Base-by-base conservation (phyloP, 1,284 basidiomycete genomes). In the Bondarzewia mesenterica region DNA sequence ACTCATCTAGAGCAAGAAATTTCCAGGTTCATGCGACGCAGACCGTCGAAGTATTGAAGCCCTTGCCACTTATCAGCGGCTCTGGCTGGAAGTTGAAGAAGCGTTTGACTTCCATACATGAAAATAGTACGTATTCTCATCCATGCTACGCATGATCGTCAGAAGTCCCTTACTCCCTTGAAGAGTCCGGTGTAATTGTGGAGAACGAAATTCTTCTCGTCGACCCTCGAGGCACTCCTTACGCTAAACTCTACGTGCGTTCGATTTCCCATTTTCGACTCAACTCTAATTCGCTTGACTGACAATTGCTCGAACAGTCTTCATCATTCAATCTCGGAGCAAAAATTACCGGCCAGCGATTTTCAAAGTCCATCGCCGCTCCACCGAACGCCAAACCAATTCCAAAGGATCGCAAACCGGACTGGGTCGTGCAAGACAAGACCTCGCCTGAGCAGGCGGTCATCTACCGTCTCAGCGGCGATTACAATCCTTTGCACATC, bases 401-500 rank as follows among this genome's bases (percentile, higher is more conserved):
- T 48, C 85, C 85, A 6, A 82, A 80, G 59, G 74, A 79, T 63
- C 75, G 78, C 51, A 74, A 77, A 51, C 77, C 89, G 1, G 81
- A 88, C 60, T 82, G 77, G 71, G 72, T 82, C 36, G 71, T 87
- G 46, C 70, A 68, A 39, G 87, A 91, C 51, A 69, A 78, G 61
- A 90, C 86, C 1, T 73, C 78, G 2, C 72, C 77, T 3, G 85
- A 89, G 55, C 89, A 91, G 64, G 89, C 89, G 0, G 65, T 85
- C 44, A 53, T 85, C 45, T 91, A 89, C 69, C 80, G 89, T 22
- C 76, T 92, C 29, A 86, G 82, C 50, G 89, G 88, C 2, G 89
- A 91, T 65, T 92, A 89, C 65, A 91, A 92, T 63, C 83, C 85
- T 16, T 72, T 92, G 10, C 89, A 92, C 64, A 85, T 91, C 52